Base-by-base conservation (phyloP, 306 rosid species). In the Pterocarpus santalinus region DNA sequence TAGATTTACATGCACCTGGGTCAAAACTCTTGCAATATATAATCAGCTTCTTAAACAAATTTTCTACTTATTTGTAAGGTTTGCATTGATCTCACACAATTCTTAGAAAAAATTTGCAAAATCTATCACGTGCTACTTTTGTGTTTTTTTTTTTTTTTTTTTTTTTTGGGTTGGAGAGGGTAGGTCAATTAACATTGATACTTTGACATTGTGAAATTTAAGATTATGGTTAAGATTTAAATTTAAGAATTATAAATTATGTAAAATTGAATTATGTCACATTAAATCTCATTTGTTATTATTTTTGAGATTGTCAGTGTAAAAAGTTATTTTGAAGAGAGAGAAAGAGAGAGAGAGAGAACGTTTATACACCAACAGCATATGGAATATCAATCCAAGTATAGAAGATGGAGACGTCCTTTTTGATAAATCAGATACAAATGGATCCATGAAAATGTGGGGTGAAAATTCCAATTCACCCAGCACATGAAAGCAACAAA, bases 401-500 rank as follows among this genome's bases (percentile, higher is more conserved):
- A 69, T 56, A 44, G 16, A 17, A 47, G 15, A 35, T 16, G 60
- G 44, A 71, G 35, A 56, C 78, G 39, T 61, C 53, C 57, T 35
- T 72, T 53, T 46, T 43, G 79, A 44, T 36, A 67, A 77, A 73
- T 75, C 41, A 35, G 53, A 46, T 62, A 73, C 34, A 39, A 52
- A 69, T 28, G 64, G 47, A 68, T 65, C 44, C 51, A 79, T 74
- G 34, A 78, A 78, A 79, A 61, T 30, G 62, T 34, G 39, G 55
- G 77, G 69, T 28, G 76, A 51, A 41, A 65, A 39, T 22, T 55
- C 58, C 16, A 64, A 22, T 64, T 81, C 80, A 83, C 78, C 46
- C 76, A 55, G 52, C 61, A 55, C 58, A 80, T 72, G 74, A 72
- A 39, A 76, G 41, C 49, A 3, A 44, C 3, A 5, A 8, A 44